Base-by-base conservation (phyloP, 306 rosid species). In the Acacia crassicarpa region DNA sequence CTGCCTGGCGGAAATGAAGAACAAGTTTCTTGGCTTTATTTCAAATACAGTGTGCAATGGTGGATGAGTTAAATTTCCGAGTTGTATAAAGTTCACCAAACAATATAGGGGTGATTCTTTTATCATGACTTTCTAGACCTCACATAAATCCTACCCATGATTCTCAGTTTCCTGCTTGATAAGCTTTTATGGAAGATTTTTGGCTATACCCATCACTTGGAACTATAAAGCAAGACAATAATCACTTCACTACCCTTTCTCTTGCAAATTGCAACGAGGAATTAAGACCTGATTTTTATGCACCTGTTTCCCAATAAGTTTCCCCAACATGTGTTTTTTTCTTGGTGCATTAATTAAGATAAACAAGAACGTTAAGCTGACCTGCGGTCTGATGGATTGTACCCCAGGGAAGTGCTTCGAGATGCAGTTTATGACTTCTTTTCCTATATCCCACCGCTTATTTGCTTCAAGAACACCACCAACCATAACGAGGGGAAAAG, bases 391-490 rank as follows among this genome's bases (percentile, higher is more conserved):
- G 83, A 95, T 85, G 4, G 97, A 86, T 80, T 84, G 75, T 58
- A 86, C 89, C 51, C 94, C 89, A 0, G 98, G 92, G 70, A 90
- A 91, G 67, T 84, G 72, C 75, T 89, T 89, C 73, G 93, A 87
- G 76, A 91, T 81, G 83, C 85, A 88, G 65, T 86, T 89, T 25
- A 87, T 75, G 69, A 95, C 98, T 87, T 95, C 94, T 81, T 88
- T 88, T 75, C 97, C 97, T 41, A 95, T 91, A 87, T 94, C 97
- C 98, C 98, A 94, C 46, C 88, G 81, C 88, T 82, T 93, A 61
- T 93, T 88, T 78, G 95, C 98, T 87, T 91, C 97, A n/a, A 95
- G 97, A 78, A 95, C 98, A 58, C 98, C 98, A 27, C 98, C 98
- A 87, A 95, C 98, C 98, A 93, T 91, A 53, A 93, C 98, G 59